These are phyloP conservation scores for Sporothrix sp. DNA, from an alignment of 2,329 filamentous ascomycete genomes.

Conservation along the genomic window DNA sequence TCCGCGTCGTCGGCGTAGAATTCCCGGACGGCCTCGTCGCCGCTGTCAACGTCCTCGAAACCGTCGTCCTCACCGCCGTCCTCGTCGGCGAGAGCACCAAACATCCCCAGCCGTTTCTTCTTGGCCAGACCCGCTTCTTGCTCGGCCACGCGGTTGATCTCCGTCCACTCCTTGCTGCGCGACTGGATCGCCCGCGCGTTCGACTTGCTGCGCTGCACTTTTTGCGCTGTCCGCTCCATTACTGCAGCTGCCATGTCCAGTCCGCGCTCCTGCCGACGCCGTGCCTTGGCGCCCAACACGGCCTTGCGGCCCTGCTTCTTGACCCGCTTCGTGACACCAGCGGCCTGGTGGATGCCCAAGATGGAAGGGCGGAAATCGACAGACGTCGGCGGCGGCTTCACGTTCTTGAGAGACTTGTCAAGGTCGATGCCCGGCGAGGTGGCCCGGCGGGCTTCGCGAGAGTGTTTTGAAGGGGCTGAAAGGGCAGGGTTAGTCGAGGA, in stretches of 20 bases:
- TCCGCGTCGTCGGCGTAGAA: conserved; percentile 14
- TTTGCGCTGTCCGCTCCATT: conserved; percentile 47
- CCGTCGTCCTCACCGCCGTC: neutral
- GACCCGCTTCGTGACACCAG: conserved; percentile 57
- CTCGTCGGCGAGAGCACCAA: conserved; percentile 7
- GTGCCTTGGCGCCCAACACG: conserved; percentile 45
- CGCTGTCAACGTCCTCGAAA: conserved; percentile 10
- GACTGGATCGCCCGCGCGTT: conserved; percentile 38
- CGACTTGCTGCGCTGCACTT: conserved; percentile 45
- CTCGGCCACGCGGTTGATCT: conserved; percentile 35
- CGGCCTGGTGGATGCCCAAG: conserved; percentile 55
- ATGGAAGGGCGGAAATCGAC: conserved; percentile 51
- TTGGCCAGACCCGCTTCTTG: conserved; percentile 3
- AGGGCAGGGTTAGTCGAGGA: neutral
- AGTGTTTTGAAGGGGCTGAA: conserved; percentile 55
- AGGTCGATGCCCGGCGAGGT: conserved; percentile 60
- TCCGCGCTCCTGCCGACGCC: conserved; percentile 45
- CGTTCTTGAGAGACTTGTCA: conserved; percentile 60
- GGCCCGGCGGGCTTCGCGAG: conserved; percentile 64
- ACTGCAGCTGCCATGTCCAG: conserved; percentile 51
- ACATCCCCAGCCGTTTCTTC: conserved; percentile 12
- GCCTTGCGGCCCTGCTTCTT: conserved; percentile 45
- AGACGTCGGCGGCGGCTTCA: conserved; percentile 40
- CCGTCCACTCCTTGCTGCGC: conserved; percentile 47
- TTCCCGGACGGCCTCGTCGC: conserved; percentile 17